phyloP scores from a whole-genome alignment of 345 rosid species.

The Linum lewisii region DNA sequence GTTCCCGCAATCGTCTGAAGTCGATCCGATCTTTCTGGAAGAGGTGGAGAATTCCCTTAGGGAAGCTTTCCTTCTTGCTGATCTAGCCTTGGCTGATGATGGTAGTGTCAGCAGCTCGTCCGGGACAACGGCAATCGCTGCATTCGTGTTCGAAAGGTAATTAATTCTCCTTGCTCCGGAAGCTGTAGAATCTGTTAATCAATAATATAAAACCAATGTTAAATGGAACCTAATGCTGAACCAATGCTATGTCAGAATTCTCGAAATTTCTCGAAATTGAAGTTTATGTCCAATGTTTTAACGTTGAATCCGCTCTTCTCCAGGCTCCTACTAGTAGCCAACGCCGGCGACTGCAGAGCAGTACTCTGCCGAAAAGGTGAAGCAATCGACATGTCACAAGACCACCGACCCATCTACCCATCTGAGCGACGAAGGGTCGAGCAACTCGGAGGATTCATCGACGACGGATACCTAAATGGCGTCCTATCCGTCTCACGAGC shows the following conservation, averaged over 20 bases:
- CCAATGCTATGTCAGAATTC: too few relatives aligned
- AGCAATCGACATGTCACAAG: slow-evolving; percentile 39
- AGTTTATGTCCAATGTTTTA: background rate
- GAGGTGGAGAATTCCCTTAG: slow-evolving; percentile 48
- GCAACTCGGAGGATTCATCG: slow-evolving; percentile 44
- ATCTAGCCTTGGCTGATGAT: slow-evolving; percentile 59
- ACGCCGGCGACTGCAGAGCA: slow-evolving; percentile 45
- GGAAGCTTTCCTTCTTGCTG: slow-evolving; percentile 59
- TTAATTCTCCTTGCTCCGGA: background rate
- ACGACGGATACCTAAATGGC: slow-evolving; percentile 69
- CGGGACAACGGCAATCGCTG: slow-evolving; percentile 82
- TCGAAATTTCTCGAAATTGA: too few relatives aligned
- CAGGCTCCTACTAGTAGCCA: slow-evolving; percentile 61
- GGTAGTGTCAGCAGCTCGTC: slow-evolving; percentile 48
- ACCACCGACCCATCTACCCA: slow-evolving; percentile 32
- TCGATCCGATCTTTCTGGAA: slow-evolving; percentile 31
- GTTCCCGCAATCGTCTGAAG: slow-evolving; percentile 52
- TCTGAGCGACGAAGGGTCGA: slow-evolving; percentile 27
- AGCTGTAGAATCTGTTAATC: background rate
- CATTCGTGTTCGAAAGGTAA: slow-evolving; percentile 71
- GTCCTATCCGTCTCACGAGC: slow-evolving; percentile 72
- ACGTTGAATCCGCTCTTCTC: slow-evolving; percentile 8
- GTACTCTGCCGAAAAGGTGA: slow-evolving; percentile 36
- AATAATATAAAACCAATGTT: too few relatives aligned
- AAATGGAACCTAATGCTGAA: too few relatives aligned